Evolutionary conservation across 2,329 filamentous ascomycete species (phyloP), one percentile per base, ranked within the genome.

Genomic region (Biscogniauxia sp.): DNA sequence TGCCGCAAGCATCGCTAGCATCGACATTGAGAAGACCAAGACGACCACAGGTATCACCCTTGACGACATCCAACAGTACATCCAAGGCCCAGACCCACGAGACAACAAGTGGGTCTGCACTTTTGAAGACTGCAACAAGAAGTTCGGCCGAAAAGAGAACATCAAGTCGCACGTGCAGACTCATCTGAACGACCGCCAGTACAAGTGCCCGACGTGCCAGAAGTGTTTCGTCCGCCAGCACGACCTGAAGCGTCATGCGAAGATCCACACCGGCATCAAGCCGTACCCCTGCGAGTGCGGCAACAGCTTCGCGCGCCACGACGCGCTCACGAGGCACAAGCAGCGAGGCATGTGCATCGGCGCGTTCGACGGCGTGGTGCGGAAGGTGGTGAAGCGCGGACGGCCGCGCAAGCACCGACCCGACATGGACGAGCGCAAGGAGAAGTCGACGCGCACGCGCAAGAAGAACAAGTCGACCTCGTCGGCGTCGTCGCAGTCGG

Each of bases 141-240:
- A 88, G 57, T 98, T 99, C 73, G 94, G 93, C n/a, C 87, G 95
- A 68, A 96, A 97, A 75, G 95, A 99, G 76, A 98, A 99, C 78
- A 97, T 98, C 80, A 96, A 97, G 75, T 96, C 93, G 0, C 95
- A 99, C 75, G 92, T 99, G 15, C 95, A 99, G 77, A 99, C 95
- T 3, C 95, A 99, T 77, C 88, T 99, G 65, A 95, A 96, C 70
- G 95, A 99, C 75, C 86, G 95, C 54, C 95, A 97, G 74, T 99
- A 92, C 78, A 89, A 92, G 75, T 99, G 95, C 77, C 93, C 94
- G 53, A 89, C 91, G 58, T 99, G 95, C 79, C 84, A 90, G 56
- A 98, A 98, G 79, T 94, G 93, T 78, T 99, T 99, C 74, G 95
- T 98, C 51, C 89, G 95, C 45, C 93, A 97, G 70, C 95, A 99